Base-by-base conservation (phyloP, 2,329 filamentous ascomycete species). In the Nemania bipapillata region DNA sequence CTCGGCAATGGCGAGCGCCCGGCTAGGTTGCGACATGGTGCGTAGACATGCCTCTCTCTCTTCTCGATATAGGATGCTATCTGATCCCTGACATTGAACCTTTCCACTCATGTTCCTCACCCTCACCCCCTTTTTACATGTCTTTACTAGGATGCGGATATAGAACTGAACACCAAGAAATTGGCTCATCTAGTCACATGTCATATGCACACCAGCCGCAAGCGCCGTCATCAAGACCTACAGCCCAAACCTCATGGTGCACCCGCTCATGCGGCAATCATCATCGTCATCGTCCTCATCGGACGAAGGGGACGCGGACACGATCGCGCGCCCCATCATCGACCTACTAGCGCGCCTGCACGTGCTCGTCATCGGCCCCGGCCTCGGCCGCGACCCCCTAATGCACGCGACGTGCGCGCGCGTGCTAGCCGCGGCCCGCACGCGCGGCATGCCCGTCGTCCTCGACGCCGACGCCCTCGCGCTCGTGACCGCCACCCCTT, bases 201-300 rank as follows among this genome's bases (percentile, higher is more conserved):
- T 99, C 70, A 97, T 99, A 77, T 99, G 96, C 84, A 97, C 97
- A 68, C 93, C 92, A 9, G 91, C 88, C 63, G 96, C 96, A 2
- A 93, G 87, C 54, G 86, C 89, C 76, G 94, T 97, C 42, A 97
- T 99, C 82, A 99, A 99, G 84, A 93, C 93, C 3, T 99, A 98
- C 83, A 97, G 94, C 22, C 96, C 96, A 2, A 97, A 98, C 79
- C 86, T 99, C 30, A 99, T 99, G 95, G 96, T 99, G 11, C 96
- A 98, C 80, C 96, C 96, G 0, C 88, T 97, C 73, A 95, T 99
- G 89, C 92, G 93, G 32, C 93, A 96, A 80, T 88, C 89, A 53
- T 81, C 49, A 9, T 26, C 87, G 49, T 79, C 81, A 30, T 85
- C 88, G 74, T 81, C 87, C 61, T 79, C 82, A 26, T 81, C 84